Conservation (phyloP, 2,329 filamentous ascomycete species). For the Cladophialophora immunda region DNA sequence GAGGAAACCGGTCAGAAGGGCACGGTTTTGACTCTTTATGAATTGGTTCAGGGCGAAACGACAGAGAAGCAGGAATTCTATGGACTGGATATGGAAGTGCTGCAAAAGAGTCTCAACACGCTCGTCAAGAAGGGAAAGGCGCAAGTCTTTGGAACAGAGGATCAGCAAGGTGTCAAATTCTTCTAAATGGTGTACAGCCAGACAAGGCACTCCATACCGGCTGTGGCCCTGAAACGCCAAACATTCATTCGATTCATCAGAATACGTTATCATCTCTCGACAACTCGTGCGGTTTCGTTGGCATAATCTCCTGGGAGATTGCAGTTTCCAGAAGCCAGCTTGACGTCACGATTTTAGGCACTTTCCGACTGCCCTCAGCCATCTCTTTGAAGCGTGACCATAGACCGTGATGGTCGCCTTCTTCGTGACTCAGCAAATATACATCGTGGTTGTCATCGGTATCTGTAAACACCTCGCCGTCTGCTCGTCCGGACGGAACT, state of each 20-base stretch:
- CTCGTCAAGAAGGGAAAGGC: conserved; percentile 91
- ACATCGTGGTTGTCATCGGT: conserved; percentile 73
- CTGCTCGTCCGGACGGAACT: conserved; percentile 63
- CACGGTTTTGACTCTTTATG: conserved; percentile 89
- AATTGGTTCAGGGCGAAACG: conserved; percentile 86
- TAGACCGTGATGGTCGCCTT: conserved; percentile 72
- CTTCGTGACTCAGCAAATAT: conserved; percentile 79
- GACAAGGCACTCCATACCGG: not conserved
- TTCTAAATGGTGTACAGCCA: conserved; percentile 67
- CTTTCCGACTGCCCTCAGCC: conserved; percentile 79
- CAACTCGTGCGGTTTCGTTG: conserved; percentile 67
- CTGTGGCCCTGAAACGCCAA: conserved; percentile 6
- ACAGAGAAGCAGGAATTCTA: conserved; percentile 76
- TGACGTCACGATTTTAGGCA: conserved; percentile 78
- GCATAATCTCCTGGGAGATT: conserved; percentile 84
- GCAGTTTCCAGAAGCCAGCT: conserved; percentile 93
- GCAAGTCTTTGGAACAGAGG: conserved; percentile 90
- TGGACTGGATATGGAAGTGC: conserved; percentile 83
- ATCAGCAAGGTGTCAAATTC: conserved; percentile 93
- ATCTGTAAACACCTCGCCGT: conserved; percentile 47
- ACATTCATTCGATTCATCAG: not conserved
- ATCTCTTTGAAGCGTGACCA: conserved; percentile 84
- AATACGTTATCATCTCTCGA: conserved; percentile 5
- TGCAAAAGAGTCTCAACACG: conserved; percentile 79
- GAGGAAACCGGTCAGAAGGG: conserved; percentile 90